These are phyloP conservation scores for Dittrichia graveolens DNA, from an alignment of 129 eudicot genomes.

Conservation along the genomic window DNA sequence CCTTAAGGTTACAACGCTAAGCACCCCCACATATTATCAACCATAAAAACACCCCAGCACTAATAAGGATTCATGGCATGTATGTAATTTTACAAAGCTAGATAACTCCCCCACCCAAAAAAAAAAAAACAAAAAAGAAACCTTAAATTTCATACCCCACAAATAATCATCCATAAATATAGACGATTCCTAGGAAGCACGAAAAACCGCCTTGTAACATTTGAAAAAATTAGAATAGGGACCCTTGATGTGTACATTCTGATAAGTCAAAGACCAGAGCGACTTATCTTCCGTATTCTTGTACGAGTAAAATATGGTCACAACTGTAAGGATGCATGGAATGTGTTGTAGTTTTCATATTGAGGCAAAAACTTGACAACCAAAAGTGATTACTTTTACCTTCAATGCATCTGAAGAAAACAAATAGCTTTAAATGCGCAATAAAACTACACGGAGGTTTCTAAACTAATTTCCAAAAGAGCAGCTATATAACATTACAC, in stretches of 20 bases:
- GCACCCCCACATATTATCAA: too few species aligned
- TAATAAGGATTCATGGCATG: too few species aligned
- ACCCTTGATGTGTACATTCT: constrained; percentile 9
- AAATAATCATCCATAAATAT: background rate
- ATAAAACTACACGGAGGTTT: background rate
- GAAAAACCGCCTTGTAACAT: background rate
- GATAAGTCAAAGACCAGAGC: background rate
- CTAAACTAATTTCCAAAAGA: background rate
- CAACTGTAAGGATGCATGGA: constrained; percentile 4
- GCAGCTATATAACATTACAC: background rate
- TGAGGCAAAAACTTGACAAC: background rate
- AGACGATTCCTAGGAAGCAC: too few species aligned
- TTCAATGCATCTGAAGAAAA: too few species aligned
- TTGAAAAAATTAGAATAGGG: background rate
- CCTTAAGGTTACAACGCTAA: too few species aligned
- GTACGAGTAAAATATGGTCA: constrained; percentile 7
- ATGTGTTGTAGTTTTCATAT: background rate
- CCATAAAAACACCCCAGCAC: too few species aligned
- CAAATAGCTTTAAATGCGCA: constrained; percentile 1
- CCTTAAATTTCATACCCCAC: background rate
- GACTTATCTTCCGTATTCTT: constrained; percentile 1
- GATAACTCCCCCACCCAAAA: background rate
- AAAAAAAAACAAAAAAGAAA: background rate
- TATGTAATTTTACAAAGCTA: too few species aligned
- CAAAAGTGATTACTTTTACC: constrained; percentile 13